Evolutionary conservation across 2,329 filamentous ascomycete species (phyloP), one percentile per base, ranked within the genome.

Genomic region (Fusarium foetens): DNA sequence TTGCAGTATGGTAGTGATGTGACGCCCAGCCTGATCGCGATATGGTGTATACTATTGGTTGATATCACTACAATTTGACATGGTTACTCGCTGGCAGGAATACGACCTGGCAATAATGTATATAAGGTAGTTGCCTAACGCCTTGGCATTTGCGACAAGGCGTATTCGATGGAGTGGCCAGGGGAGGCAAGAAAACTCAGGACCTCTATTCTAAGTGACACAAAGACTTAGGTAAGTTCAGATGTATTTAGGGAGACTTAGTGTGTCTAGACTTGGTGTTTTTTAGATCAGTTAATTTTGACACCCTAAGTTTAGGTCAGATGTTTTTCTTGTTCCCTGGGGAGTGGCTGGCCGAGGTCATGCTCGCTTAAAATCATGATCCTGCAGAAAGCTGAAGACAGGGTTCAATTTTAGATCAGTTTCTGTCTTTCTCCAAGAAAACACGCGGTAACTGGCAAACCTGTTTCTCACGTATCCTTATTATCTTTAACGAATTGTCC

Each of bases 91-190:
- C 46, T 35, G 48, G 16, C 48, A 2, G 12, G 21, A 51, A 23
- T 12, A 19, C 1, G 5, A 9, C 45, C 21, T 31, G 31, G 48
- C 19, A 14, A 23, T 3, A 14, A 23, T 36, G n/a, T 31, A 36
- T 25, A 21, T 13, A 21, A 7, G 17, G 9, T 19, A 12, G 31
- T 3, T 52, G 48, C 48, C 31, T 9, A 25, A 35, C 13, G 31
- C 23, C 48, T 52, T 36, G 17, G 12, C 48, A 27, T 52, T 25
- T 3, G 8, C 4, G 4, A 9, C 8, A 16, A 25, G 48, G 31
- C 17, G 1, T 52, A 35, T 35, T 25, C 1, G 1, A 21, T 5
- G 3, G n/a, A n/a, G n/a, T n/a, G n/a, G n/a, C n/a, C n/a, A n/a
- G n/a, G n/a, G n/a, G n/a, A n/a, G n/a, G n/a, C n/a, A n/a, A n/a